Base-by-base conservation (phyloP, 345 rosid species). In the Citrus unshiu region DNA sequence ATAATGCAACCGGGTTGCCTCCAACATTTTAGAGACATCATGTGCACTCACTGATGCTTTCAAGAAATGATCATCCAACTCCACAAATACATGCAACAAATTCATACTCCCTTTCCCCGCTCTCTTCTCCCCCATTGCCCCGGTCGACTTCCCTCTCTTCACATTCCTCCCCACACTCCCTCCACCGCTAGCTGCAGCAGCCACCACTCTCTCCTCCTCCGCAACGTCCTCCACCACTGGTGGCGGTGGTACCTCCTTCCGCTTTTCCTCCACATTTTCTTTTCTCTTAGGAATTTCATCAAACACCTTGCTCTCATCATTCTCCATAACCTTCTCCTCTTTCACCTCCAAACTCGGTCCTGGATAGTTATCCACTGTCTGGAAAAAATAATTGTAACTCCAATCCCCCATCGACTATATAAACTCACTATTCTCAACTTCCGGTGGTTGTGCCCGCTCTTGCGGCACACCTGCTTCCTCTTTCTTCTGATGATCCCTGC, bases 1-100 rank as follows among this genome's bases (percentile, higher is more conserved):
- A 85, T 93, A 96, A 91, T 94, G 97, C 78, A 96, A 82, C 77
- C 97, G 83, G 6, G 98, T 90, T 29, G 98, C 98, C 90, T 96
- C 98, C 84, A 96, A 78, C 94, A 96, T 89, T 89, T 91, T 96
- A 1, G 97, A 94, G 76, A 96, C 98, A 62, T 90, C 97, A 29
- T 94, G 95, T 7, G 95, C 97, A 87, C 97, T 92, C 80, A 94
- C 93, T 13, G 88, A 94, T 35, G 98, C 98, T 85, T 87, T 90
- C 83, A 96, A 83, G 84, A 94, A 96, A 77, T 87, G 89, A 87
- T 94, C 94, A 90, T 96, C 98, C 83, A 96, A 87, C 46, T 91
- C 90, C 60, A 24, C 39, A 81, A 93, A 96, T 40, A 94, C 79
- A 77, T 83, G 81, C 68, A 79, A 83, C 86, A 94, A 80, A 75